Evolutionary conservation across 2,329 filamentous ascomycete genomes (phyloP), one percentile per base, ranked within the genome.

Genomic region (Hypocreales sp.): DNA sequence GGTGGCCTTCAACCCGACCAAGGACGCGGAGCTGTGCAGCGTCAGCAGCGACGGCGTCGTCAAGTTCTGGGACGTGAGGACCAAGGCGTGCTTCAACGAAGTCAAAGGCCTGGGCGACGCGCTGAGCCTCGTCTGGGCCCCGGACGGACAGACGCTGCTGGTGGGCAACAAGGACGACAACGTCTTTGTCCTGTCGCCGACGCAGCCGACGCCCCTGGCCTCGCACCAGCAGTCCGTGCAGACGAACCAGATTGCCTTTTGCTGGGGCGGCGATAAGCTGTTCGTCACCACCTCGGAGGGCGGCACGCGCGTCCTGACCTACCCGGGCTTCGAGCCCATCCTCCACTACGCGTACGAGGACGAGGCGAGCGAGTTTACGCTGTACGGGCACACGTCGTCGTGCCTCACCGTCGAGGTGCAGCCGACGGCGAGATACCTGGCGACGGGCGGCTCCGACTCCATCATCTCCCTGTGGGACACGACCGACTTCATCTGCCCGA

Each of bases 381-480:
- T 87, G 20, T 71, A 67, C 28, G 79, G 76, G 0, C 80, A 86
- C 47, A 82, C 78, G 3, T 78, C 75, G 4, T 70, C 76, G 5
- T 82, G 77, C 41, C 61, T 79, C 34, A 66, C 71, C 7, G 64
- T 72, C 9, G 74, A 75, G 35, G 55, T 84, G 40, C 78, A 79
- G 35, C 79, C 80, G 1, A 72, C 68, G 24, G 79, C 73, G 22
- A 63, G 72, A 22, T 79, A 74, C 43, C 58, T 87, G 24, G 80
- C 80, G 1, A 79, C 78, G 0, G 80, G 79, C 17, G 79, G 78
- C 8, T 72, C 73, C 8, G 80, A 87, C 42, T 78, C 76, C 2
- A 66, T 82, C 27, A 77, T 86, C 37, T 64, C 75, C 5, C 57
- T 87, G 4, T 87, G 79, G 75, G 79, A 86, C 41, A 84, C 79